Evolutionary conservation across 2,329 filamentous ascomycete species (phyloP).

Genomic region (Fusarium bactridioides): DNA sequence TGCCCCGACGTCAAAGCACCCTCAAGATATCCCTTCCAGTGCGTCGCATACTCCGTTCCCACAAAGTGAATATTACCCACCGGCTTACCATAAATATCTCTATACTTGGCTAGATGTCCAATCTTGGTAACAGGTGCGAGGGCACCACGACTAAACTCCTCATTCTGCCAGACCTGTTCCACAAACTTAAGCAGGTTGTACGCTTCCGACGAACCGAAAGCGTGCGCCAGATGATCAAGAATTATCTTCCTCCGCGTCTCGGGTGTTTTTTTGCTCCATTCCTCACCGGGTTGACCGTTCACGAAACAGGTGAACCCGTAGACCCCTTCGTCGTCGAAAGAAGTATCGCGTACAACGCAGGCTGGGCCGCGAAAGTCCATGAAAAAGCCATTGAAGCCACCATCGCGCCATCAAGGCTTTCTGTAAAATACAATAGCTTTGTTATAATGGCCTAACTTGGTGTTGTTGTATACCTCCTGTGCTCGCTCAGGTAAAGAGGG

Average conservation of each 20-base stretch:
- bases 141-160: slow-evolving; percentile 46
- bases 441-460: slow-evolving; percentile 54
- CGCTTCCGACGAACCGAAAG: slow-evolving; percentile 40
- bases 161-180: slow-evolving; percentile 47
- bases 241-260: slow-evolving; percentile 44
- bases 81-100: slow-evolving; percentile 43
- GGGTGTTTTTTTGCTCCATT: slow-evolving; percentile 45
- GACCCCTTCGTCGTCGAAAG: slow-evolving; percentile 40
- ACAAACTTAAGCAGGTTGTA: slow-evolving; percentile 42
- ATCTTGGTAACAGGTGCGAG: slow-evolving; percentile 46
- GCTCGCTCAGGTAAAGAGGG: slow-evolving; percentile 53
- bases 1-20: slow-evolving; percentile 57
- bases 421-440: slow-evolving; percentile 50
- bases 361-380: slow-evolving; percentile 52
- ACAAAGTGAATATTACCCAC: slow-evolving; percentile 57
- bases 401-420: slow-evolving; percentile 47
- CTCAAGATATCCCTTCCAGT: slow-evolving; percentile 63
- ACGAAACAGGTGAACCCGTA: slow-evolving; percentile 54
- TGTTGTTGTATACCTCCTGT: slow-evolving; percentile 45
- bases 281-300: slow-evolving; percentile 47
- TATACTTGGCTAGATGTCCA: slow-evolving; percentile 42
- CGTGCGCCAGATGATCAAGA: slow-evolving; percentile 45
- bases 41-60: slow-evolving; percentile 56
- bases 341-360: slow-evolving; percentile 51
- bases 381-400: slow-evolving; percentile 49